Conservation (phyloP, 495 filamentous ascomycete species). For the Copromyces sp. region DNA sequence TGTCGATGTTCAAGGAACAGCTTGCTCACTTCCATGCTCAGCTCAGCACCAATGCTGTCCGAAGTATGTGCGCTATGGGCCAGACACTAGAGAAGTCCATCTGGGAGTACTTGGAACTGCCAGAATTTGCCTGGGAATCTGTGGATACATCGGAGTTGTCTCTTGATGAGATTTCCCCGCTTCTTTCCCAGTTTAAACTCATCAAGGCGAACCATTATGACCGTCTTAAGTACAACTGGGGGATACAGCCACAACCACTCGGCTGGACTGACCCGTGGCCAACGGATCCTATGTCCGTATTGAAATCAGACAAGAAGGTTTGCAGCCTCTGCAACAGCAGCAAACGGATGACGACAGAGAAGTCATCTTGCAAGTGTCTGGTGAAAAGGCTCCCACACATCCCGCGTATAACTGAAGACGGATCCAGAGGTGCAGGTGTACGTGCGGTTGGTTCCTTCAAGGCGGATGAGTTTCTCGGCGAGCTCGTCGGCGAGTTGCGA, state of each 20-base stretch:
- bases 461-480: conserved; percentile 12
- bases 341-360: background rate
- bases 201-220: conserved; percentile 12
- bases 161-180: conserved; percentile 7
- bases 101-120: conserved; percentile 13
- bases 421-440: conserved; percentile 11
- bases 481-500: conserved; percentile 21
- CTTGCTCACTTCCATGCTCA: conserved; percentile 12
- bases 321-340: conserved; percentile 15
- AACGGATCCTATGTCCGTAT: conserved; percentile 10
- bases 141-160: conserved; percentile 6
- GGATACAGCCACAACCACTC: conserved; percentile 3
- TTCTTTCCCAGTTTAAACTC: conserved; percentile 10
- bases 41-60: conserved; percentile 10
- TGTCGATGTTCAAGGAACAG: conserved; percentile 15
- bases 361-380: conserved; percentile 10
- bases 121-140: conserved; percentile 21
- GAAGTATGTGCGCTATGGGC: conserved; percentile 14
- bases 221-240: conserved; percentile 5
- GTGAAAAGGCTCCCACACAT: conserved; percentile 5
- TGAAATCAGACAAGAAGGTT: background rate
- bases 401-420: conserved; percentile 15
- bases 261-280: conserved; percentile 19
- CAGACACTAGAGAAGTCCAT: conserved; percentile 11
- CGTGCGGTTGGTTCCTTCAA: conserved; percentile 9